These are phyloP conservation scores for Atalantia buxifolia DNA, from an alignment of 345 rosid species.

Conservation along the genomic window DNA sequence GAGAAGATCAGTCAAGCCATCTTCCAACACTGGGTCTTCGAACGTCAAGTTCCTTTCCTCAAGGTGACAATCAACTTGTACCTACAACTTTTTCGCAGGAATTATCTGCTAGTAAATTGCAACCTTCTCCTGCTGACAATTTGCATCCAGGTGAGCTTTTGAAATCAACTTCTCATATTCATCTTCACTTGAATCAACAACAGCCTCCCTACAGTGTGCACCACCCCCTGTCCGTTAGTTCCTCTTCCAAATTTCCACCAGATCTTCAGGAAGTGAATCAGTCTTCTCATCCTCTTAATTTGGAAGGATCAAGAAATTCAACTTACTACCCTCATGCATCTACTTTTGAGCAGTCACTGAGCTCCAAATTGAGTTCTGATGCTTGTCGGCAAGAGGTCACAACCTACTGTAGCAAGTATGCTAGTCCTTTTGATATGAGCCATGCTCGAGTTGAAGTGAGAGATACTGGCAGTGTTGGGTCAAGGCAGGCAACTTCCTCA, in stretches of 20 bases:
- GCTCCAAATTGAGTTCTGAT: conserved; percentile 35
- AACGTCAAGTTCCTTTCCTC: conserved; percentile 19
- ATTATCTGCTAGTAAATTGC: conserved; percentile 23
- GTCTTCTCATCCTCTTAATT: conserved; percentile 19
- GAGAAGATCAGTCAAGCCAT: conserved; percentile 16
- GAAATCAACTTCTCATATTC: conserved; percentile 35
- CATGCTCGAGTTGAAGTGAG: conserved; percentile 31
- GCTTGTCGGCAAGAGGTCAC: conserved; percentile 29
- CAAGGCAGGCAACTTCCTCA: conserved; percentile 39
- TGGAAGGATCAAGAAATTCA: conserved; percentile 30
- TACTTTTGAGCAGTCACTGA: conserved; percentile 42
- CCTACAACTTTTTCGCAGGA: conserved; percentile 21
- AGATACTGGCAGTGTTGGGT: conserved; percentile 28
- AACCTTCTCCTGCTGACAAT: conserved; percentile 26
- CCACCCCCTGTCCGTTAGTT: conserved; percentile 19
- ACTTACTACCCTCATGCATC: conserved; percentile 37
- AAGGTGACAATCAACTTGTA: conserved; percentile 20
- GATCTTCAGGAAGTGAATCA: conserved; percentile 28
- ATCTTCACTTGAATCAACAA: conserved; percentile 37
- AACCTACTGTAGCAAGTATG: conserved; percentile 20
- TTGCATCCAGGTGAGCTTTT: conserved; percentile 23
- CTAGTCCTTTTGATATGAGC: conserved; percentile 21
- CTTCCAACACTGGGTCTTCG: conserved; percentile 11
- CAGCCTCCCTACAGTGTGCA: conserved; percentile 19
- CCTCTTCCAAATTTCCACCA: conserved; percentile 29